phyloP scores from a whole-genome alignment of 495 filamentous ascomycete genomes.

The Penicillium silybi region DNA sequence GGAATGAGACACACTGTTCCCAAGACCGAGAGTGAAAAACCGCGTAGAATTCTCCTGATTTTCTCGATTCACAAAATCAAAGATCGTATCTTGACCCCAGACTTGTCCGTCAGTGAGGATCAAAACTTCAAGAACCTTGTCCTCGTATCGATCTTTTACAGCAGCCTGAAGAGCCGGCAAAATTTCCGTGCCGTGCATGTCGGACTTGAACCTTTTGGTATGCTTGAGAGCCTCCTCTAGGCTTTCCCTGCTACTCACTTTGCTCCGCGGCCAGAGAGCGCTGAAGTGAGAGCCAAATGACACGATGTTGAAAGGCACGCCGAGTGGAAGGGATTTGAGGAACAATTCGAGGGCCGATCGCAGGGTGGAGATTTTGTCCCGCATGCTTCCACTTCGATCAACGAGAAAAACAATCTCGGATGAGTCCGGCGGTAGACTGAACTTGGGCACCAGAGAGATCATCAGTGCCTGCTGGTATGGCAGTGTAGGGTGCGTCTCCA shows the following conservation, averaged over 20 bases:
- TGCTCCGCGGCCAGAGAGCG: too few species aligned
- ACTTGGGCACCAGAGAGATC: slow-evolving; percentile 11
- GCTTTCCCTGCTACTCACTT: too few species aligned
- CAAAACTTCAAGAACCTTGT: too few species aligned
- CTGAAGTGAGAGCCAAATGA: neutral
- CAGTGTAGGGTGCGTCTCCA: slow-evolving; percentile 8
- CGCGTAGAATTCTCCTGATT: neutral
- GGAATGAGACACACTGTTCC: slow-evolving; percentile 7
- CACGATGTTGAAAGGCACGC: slow-evolving; percentile 5
- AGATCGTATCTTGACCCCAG: neutral
- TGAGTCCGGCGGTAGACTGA: neutral
- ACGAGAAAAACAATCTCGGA: slow-evolving; percentile 10
- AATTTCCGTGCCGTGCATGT: too few species aligned
- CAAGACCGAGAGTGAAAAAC: slow-evolving; percentile 14
- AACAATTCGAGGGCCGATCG: neutral
- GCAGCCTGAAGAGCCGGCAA: too few species aligned
- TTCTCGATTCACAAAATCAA: slow-evolving; percentile 1
- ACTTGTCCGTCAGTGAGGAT: too few species aligned
- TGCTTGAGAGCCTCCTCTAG: too few species aligned
- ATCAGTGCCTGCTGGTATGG: slow-evolving; percentile 8
- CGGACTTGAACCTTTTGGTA: too few species aligned
- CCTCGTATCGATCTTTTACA: too few species aligned
- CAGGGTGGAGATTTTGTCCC: too few species aligned
- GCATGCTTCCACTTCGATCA: neutral
- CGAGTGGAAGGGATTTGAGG: slow-evolving; percentile 5